Evolutionary conservation across 2,329 filamentous ascomycete genomes (phyloP).

Genomic region (Fusarium tuaranense): DNA sequence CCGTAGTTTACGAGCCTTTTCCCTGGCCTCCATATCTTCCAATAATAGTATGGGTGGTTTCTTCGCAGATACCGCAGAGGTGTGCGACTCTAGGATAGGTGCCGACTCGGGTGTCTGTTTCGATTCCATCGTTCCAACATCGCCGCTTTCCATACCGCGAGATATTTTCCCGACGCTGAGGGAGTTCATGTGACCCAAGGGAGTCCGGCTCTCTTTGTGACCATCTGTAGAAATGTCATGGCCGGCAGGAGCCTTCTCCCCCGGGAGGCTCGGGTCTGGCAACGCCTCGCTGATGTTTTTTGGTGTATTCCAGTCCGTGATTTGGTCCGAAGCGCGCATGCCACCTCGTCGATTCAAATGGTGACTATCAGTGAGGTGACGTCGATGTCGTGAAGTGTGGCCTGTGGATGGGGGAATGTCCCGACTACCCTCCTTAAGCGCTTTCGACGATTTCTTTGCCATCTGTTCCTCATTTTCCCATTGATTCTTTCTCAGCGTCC

Average conservation of each 20-base stretch:
- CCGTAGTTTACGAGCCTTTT: slow-evolving; percentile 51
- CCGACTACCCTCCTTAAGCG: neutral
- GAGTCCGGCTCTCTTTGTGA: slow-evolving; percentile 37
- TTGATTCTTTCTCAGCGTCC: slow-evolving; percentile 55
- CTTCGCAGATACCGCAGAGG: neutral
- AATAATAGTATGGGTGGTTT: neutral
- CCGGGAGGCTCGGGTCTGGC: neutral
- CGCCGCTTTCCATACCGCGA: neutral
- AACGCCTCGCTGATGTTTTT: slow-evolving; percentile 37
- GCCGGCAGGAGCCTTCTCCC: neutral
- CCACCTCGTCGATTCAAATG: slow-evolving; percentile 29
- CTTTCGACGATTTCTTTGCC: neutral
- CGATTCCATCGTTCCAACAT: neutral
- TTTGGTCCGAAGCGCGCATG: slow-evolving; percentile 45
- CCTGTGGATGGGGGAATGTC: neutral
- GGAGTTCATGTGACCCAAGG: slow-evolving; percentile 16
- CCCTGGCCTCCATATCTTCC: slow-evolving; percentile 47
- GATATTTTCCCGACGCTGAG: slow-evolving; percentile 11
- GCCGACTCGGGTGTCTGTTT: neutral
- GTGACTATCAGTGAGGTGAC: slow-evolving; percentile 23
- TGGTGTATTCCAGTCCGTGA: slow-evolving; percentile 53
- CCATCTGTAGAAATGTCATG: neutral
- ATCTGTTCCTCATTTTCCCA: slow-evolving; percentile 41
- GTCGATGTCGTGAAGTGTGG: slow-evolving; percentile 2
- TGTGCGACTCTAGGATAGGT: neutral